Evolutionary conservation across 106 monocot species (phyloP), one percentile per base, ranked within the genome.

Genomic region (Allium cepa): DNA sequence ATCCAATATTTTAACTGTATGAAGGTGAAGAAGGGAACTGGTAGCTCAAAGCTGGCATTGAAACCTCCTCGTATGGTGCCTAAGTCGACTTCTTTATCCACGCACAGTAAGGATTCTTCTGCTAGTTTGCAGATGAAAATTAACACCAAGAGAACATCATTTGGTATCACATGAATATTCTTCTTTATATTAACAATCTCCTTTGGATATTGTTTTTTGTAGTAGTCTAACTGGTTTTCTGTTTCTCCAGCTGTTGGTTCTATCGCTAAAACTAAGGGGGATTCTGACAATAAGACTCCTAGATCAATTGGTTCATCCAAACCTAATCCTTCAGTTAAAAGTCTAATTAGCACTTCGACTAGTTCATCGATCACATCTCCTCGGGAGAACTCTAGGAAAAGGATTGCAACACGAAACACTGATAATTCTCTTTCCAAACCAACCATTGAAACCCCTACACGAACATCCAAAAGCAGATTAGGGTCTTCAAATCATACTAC

Each of bases 1-100:
- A 56, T 69, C 15, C 8, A 56, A 10, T 56, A 56, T 69, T n/a
- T 45, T 16, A 36, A 53, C 10, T 56, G 53, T 45, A 50, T 69
- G 56, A 36, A 69, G 68, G 68, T 10, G 53, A 50, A 53, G 7
- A 69, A 69, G 68, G 46, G 46, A 55, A 56, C 18, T 56, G 68
- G 28, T 15, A 4, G 16, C 27, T 45, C 68, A 36, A 69, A 69
- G 28, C 17, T 46, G 56, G 3, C 56, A 56, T 56, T 56, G 56
- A 69, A 56, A 56, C 68, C 36, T 45, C 68, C 68, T 45, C 68
- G 46, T 14, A 56, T 17, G n/a, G 56, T 69, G 56, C 56, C 68
- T 18, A 69, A 69, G 46, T 46, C 56, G n/a, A 55, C 56, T 52
- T 52, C 27, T 11, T 52, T 52, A 10, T n/a, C 18, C 26, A 46